These are phyloP conservation scores for Nitzschia putrida DNA, from an alignment of 108 stramenopile species.

Conservation along the genomic window DNA sequence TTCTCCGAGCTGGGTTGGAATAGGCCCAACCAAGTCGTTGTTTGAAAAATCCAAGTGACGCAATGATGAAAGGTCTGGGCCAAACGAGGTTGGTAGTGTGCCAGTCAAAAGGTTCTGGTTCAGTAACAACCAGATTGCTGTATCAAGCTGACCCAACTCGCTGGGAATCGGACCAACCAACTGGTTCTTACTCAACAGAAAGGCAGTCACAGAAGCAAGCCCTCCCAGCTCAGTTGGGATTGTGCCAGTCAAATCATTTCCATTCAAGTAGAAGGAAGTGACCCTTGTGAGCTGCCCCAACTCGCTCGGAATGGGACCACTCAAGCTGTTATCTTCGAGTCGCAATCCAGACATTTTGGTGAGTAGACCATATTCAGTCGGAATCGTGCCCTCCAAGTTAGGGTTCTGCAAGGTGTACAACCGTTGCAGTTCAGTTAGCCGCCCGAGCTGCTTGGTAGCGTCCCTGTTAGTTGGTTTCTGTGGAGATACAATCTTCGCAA, in stretches of 20 bases:
- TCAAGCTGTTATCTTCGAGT: too few species aligned
- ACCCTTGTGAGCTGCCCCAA: constrained; percentile 29
- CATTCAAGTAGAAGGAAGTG: too few species aligned
- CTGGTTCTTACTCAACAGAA: constrained; percentile 21
- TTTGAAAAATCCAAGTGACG: constrained; percentile 17
- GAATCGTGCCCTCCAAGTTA: too few species aligned
- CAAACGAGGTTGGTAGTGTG: constrained; percentile 13
- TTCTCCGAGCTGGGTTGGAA: constrained; percentile 3
- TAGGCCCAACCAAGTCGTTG: constrained; percentile 22
- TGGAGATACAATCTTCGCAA: too few species aligned
- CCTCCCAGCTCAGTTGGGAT: constrained; percentile 28
- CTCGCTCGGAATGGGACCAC: constrained; percentile 33
- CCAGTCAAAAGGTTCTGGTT: constrained; percentile 16
- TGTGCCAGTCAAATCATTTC: constrained; percentile 24
- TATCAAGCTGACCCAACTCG: constrained; percentile 9
- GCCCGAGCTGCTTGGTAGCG: too few species aligned
- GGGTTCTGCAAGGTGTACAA: too few species aligned
- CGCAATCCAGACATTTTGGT: too few species aligned
- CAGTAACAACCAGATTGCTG: constrained; percentile 21
- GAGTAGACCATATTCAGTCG: too few species aligned
- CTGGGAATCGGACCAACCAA: constrained; percentile 13
- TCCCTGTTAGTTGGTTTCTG: too few species aligned
- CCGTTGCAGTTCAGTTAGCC: too few species aligned
- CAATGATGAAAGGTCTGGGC: neutral
- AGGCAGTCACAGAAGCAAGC: constrained; percentile 1